Evolutionary conservation across 805 yeast species (phyloP), one percentile per base, ranked within the genome.

Genomic region (Komagataella kurtzmanii): DNA sequence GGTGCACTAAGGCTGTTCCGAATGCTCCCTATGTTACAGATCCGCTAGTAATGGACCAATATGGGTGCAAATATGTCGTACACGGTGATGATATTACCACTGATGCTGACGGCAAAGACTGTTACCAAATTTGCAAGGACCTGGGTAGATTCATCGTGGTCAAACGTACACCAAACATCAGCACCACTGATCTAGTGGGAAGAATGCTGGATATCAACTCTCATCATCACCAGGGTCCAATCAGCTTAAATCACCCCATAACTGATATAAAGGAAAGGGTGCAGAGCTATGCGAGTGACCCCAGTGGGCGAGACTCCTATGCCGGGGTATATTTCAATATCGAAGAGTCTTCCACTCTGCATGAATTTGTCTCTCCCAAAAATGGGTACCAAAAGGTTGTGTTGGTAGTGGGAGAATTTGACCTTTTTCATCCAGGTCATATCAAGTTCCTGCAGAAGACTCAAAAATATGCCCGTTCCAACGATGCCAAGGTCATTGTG

Each of bases 51-150:
- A 77, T 89, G 88, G 88, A 85, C 58, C 57, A 71, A 23, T 79
- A 79, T 61, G 78, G 77, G 6, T 93, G 99, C 69, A 68, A 79
- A 61, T 93, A 82, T 64, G 99, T 93, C n/a, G 96, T 93, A 8
- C 99, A 93, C 65, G 99, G 99, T 6, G 99, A 93, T 66, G 99
- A 93, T 63, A 88, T 93, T 57, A 93, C 97, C 23, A 86, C 97
- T 1, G 98, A 93, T 66, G 96, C 96, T 14, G 76, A 88, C 61
- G 99, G 99, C 2, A 82, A 87, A 52, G 99, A 93, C 67, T 88
- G 97, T 61, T 93, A 93, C 67, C 83, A 85, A 53, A 74, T 65
- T 23, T 87, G 90, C 57, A 90, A 91, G 64, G 88, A 87, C 51
- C 67, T 80, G 62, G 96, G 95, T n/a, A 69, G 91, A 57, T 87